Evolutionary conservation across 305 asterid species (phyloP), one percentile per base, ranked within the genome.

Genomic region (Nicotiana rustica): DNA sequence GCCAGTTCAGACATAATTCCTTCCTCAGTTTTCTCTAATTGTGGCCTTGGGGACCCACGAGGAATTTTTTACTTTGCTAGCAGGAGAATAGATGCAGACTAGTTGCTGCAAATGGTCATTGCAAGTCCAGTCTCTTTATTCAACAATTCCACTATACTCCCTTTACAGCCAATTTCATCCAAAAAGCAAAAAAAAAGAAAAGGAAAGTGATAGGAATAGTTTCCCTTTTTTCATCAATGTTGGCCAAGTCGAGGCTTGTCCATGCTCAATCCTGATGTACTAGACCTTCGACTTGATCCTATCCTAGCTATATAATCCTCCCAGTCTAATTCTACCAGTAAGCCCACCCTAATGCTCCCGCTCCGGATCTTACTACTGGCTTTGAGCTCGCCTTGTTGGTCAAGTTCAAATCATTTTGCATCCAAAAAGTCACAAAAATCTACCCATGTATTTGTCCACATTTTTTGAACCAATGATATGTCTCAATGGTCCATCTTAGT

Each of bases 351-450:
- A 49, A 3, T 49, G 57, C 57, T 1, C 67, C 67, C 10, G 4
- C 31, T 61, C 38, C 61, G 12, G 60, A 44, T 55, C 36, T 44
- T 47, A 47, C 62, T 14, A 4, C 62, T 73, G 79, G 41, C 62
- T 73, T 35, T 49, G 61, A 65, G 33, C 79, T 38, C 8, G 79
- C 79, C 38, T 47, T 47, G 62, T 73, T 73, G 62, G 79, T 71
- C 61, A 19, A 19, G 36, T 73, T 73, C 21, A 47, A 21, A 47
- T 47, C 41, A 6, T 71, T 71, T 71, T 29, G 38, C 52, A 38
- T 73, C 62, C 79, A 47, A 71, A 71, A 47, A 70, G 60, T 44
- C 13, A 0, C 60, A 33, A 71, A 19, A 44, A 13, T 44, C 78
- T 21, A 70, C 21, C 60, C 38, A 70, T 70, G 13, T 64, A 62